These are phyloP conservation scores for Wickerhamomyces sydowiorum DNA, from an alignment of 805 yeast genomes.

Conservation along the genomic window DNA sequence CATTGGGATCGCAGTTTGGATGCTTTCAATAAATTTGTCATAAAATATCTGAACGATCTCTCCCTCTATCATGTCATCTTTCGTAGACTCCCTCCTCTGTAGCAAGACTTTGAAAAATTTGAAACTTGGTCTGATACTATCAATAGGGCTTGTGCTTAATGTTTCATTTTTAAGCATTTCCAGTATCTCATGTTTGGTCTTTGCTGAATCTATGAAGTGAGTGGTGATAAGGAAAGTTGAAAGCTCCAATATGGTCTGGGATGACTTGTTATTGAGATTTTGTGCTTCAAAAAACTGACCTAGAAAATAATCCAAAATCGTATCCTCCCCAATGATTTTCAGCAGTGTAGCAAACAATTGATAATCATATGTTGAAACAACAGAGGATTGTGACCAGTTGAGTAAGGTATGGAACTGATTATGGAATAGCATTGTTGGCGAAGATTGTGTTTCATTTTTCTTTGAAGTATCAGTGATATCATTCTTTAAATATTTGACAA, in stretches of 20 bases:
- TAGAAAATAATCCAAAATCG: conserved; percentile 15
- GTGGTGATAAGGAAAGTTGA: conserved; percentile 13
- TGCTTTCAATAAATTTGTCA: conserved; percentile 15
- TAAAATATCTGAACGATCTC: conserved; percentile 11
- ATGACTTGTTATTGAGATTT: conserved; percentile 8
- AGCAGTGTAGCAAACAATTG: conserved; percentile 9
- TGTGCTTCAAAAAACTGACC: conserved; percentile 13
- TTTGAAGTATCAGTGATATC: background rate
- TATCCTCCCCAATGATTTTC: conserved; percentile 13
- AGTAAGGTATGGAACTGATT: conserved; percentile 13
- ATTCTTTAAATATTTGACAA: background rate
- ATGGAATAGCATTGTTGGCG: conserved; percentile 13
- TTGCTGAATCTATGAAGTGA: conserved; percentile 7
- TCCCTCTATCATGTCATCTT: background rate
- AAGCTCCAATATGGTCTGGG: conserved; percentile 13
- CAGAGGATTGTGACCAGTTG: conserved; percentile 19
- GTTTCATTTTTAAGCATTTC: conserved; percentile 2
- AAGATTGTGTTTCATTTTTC: conserved; percentile 1
- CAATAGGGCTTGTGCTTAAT: background rate
- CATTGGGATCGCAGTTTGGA: conserved; percentile 5
- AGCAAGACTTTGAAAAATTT: conserved; percentile 5
- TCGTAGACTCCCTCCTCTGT: conserved; percentile 1
- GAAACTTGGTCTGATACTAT: conserved; percentile 2
- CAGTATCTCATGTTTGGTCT: background rate
- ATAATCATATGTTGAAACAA: conserved; percentile 14